phyloP scores from a whole-genome alignment of 2,329 filamentous ascomycete genomes.

The Aspergillus ustus region DNA sequence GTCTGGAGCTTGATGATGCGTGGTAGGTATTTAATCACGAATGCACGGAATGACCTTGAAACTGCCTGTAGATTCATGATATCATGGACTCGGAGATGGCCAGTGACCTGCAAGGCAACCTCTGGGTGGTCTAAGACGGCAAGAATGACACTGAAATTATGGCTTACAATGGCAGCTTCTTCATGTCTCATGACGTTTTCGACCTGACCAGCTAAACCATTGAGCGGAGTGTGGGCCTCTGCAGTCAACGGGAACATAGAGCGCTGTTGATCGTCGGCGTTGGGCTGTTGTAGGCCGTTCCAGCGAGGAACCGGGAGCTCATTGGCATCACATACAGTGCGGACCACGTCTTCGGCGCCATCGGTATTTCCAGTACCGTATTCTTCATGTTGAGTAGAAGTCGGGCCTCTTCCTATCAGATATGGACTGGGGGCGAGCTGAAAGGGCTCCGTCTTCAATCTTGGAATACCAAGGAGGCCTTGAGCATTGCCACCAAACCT shows the following conservation, averaged over 20 bases:
- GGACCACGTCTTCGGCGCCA: not conserved
- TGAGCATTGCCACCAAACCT: not conserved
- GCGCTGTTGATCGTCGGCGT: not conserved
- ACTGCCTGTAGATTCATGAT: constrained; percentile 69
- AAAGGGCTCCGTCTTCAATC: not conserved
- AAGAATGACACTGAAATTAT: constrained; percentile 19
- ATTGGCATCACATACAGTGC: not conserved
- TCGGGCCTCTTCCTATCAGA: too few species aligned
- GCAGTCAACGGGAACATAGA: not conserved
- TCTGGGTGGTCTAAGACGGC: constrained; percentile 43
- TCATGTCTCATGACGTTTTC: not conserved
- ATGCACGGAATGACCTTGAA: constrained; percentile 65
- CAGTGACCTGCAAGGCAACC: constrained; percentile 60
- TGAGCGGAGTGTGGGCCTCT: too few species aligned
- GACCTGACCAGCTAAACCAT: too few species aligned
- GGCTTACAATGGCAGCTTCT: not conserved
- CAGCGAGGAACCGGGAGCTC: not conserved
- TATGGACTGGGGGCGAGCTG: too few species aligned
- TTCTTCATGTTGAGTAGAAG: not conserved
- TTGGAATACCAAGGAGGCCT: not conserved
- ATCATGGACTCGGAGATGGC: constrained; percentile 59
- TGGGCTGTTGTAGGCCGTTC: not conserved
- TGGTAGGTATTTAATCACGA: constrained; percentile 64
- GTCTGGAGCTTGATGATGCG: constrained; percentile 61
- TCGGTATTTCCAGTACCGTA: not conserved